A percentile compares a stretch with the other conserved stretches of the same genome.
These are phyloP conservation scores for Nannochloropsis granulata DNA, from an alignment of 108 stramenopile genomes.

Conservation along the genomic window DNA sequence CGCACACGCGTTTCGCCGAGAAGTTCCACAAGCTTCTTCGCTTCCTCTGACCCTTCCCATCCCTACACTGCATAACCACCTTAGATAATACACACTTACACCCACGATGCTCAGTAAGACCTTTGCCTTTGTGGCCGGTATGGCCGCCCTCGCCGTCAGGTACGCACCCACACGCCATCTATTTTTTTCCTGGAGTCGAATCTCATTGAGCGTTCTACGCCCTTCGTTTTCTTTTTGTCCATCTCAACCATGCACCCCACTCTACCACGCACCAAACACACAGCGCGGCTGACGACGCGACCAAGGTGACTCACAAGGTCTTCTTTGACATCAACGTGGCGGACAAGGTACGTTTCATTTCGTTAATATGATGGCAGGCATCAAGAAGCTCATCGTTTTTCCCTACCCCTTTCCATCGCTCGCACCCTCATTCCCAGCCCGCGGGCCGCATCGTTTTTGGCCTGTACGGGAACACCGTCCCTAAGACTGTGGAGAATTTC, in stretches of 20 bases:
- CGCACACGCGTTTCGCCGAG: too few species aligned
- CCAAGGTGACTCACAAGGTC: conserved; percentile 59
- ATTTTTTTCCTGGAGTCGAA: too few species aligned
- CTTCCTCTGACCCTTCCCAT: too few species aligned
- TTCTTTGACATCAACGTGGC: conserved; percentile 61
- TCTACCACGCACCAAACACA: neutral
- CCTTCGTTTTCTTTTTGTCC: too few species aligned
- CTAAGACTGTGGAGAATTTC: conserved; percentile 83
- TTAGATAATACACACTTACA: too few species aligned
- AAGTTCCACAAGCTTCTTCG: too few species aligned
- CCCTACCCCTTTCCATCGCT: neutral
- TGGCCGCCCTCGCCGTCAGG: neutral
- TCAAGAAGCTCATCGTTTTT: neutral
- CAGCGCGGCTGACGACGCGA: neutral
- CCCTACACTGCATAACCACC: too few species aligned
- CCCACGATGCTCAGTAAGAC: neutral
- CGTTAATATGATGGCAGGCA: neutral
- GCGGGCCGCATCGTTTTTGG: conserved; percentile 63
- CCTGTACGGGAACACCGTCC: conserved; percentile 72
- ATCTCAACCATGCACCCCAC: too few species aligned
- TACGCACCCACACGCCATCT: neutral
- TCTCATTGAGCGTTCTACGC: too few species aligned
- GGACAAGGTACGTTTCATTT: neutral
- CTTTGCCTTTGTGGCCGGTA: neutral
- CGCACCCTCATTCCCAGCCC: conserved; percentile 47